phyloP scores from a whole-genome alignment of 371 early-diverging fungal species.

The Nosema granulosis region DNA sequence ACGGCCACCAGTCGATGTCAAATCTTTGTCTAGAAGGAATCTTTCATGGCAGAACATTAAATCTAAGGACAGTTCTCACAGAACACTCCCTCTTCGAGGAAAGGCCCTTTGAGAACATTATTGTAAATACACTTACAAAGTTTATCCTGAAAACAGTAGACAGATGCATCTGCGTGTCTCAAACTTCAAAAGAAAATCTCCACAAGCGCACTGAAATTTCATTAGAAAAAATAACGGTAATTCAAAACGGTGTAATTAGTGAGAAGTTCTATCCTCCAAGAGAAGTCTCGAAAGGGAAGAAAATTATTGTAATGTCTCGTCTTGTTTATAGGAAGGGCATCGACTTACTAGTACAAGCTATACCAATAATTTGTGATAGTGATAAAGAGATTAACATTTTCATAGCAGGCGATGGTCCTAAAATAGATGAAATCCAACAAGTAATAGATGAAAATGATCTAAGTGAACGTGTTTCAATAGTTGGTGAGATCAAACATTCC shows the following conservation, averaged over 20 bases:
- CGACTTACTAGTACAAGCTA: slow-evolving; percentile 79
- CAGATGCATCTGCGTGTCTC: slow-evolving; percentile 92
- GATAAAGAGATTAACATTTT: slow-evolving; percentile 78
- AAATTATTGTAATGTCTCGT: slow-evolving; percentile 76
- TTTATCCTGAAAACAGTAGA: slow-evolving; percentile 85
- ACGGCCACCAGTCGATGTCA: slow-evolving; percentile 93
- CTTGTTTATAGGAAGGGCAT: slow-evolving; percentile 91
- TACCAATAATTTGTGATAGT: slow-evolving; percentile 82
- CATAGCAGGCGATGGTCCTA: slow-evolving; percentile 93
- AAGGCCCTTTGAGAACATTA: slow-evolving; percentile 80
- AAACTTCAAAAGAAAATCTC: slow-evolving; percentile 93
- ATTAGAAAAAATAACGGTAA: slow-evolving; percentile 82
- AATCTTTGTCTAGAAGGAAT: slow-evolving; percentile 87
- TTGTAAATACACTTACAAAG: slow-evolving; percentile 85
- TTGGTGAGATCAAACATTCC: slow-evolving; percentile 79
- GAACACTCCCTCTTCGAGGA: slow-evolving; percentile 96
- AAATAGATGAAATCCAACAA: slow-evolving; percentile 86
- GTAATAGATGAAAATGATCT: slow-evolving; percentile 85
- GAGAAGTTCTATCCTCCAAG: slow-evolving; percentile 34
- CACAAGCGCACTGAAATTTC: slow-evolving; percentile 82
- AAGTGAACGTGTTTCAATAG: slow-evolving; percentile 81
- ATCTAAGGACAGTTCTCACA: slow-evolving; percentile 85
- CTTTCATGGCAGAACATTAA: slow-evolving; percentile 87
- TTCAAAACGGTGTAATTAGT: slow-evolving; percentile 87
- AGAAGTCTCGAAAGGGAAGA: slow-evolving; percentile 2